Evolutionary conservation across 768 basidiomycete species (phyloP).

Genomic region (Trametes elegans): DNA sequence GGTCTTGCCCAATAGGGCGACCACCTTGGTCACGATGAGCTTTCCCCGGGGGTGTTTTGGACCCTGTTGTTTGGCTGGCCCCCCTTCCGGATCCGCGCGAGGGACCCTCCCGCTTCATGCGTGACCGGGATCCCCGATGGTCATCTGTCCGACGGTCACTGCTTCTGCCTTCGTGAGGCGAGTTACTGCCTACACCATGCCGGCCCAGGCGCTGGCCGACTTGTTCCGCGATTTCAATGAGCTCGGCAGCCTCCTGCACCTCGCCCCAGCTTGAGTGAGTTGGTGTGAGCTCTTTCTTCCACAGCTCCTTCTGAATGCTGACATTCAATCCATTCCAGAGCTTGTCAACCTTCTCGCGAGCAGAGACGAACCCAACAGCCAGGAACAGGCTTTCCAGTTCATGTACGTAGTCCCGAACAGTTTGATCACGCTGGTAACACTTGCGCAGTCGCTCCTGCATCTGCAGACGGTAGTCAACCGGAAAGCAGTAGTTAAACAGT

Average conservation of each 20-base stretch:
- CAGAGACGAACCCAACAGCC: constrained; percentile 31
- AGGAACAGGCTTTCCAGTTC: constrained; percentile 34
- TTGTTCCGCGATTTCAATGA: constrained; percentile 30
- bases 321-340: constrained; percentile 35
- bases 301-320: constrained; percentile 30
- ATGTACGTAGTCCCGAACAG: constrained; percentile 33
- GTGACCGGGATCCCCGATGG: no score
- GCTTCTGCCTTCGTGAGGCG: background rate
- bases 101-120: no score
- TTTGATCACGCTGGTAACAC: constrained; percentile 26
- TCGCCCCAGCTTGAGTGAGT: constrained; percentile 26
- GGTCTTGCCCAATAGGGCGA: no score
- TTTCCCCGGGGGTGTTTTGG: no score
- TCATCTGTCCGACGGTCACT: background rate
- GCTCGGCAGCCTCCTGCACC: constrained; percentile 29
- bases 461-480: constrained; percentile 22
- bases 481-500: constrained; percentile 28
- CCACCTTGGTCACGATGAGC: no score
- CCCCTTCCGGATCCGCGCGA: no score
- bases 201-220: background rate
- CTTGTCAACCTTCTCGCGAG: constrained; percentile 30
- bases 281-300: constrained; percentile 30
- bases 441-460: constrained; percentile 27
- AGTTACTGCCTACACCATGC: background rate
- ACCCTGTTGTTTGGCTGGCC: no score